phyloP scores from a whole-genome alignment of 371 early-diverging fungal genomes.

The Saksenaea oblongispora region DNA sequence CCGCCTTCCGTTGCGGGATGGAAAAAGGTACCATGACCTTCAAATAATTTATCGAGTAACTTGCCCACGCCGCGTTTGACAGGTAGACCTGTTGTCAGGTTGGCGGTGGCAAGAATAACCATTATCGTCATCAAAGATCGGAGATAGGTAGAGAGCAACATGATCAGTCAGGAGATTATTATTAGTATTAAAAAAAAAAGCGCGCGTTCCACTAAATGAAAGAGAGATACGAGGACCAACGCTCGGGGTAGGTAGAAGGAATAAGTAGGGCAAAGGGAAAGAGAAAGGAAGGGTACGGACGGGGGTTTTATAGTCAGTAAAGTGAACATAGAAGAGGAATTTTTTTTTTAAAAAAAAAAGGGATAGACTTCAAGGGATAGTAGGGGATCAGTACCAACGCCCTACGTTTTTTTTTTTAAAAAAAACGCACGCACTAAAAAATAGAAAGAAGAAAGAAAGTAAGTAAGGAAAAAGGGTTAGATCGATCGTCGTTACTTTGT shows the following conservation, averaged over 20 bases:
- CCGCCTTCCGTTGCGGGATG: slow-evolving; percentile 38
- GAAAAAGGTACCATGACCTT: slow-evolving; percentile 28
- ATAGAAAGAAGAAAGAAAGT: background rate
- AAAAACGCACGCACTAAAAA: background rate
- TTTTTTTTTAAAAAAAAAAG: background rate
- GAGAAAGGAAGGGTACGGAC: background rate
- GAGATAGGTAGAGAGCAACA: background rate
- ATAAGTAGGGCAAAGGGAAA: background rate
- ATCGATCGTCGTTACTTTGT: background rate
- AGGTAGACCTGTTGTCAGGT: background rate
- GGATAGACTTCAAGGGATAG: background rate
- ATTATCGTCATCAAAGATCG: background rate
- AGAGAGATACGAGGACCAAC: background rate
- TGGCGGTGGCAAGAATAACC: background rate
- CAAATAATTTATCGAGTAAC: background rate
- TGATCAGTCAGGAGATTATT: background rate
- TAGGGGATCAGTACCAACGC: background rate
- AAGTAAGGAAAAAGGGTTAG: background rate
- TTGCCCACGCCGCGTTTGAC: slow-evolving; percentile 5
- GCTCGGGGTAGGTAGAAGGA: slow-evolving; percentile 2
- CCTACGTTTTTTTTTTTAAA: background rate
- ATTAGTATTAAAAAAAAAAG: slow-evolving; percentile 5
- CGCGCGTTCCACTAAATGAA: background rate
- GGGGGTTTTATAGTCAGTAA: slow-evolving; percentile 1
- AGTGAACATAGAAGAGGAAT: background rate